Conservation (phyloP, 2,329 filamentous ascomycete genomes). For the Epichloe sp. region DNA sequence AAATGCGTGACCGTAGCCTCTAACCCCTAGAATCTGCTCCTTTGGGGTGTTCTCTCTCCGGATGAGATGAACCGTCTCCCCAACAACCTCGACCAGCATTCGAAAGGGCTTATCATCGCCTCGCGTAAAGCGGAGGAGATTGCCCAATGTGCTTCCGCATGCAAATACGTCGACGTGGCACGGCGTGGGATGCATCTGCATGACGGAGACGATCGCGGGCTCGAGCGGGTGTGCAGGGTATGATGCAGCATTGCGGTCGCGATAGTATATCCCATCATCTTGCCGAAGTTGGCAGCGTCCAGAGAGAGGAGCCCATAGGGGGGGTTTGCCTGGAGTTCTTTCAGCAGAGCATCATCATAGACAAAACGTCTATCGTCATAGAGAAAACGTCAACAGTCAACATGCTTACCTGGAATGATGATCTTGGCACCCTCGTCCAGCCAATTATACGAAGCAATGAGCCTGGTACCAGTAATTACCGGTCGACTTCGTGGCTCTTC, state of each 20-base stretch:
- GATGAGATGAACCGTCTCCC: slow-evolving; percentile 43
- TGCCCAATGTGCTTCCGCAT: slow-evolving; percentile 45
- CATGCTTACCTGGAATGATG: too few relatives aligned
- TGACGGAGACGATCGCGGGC: slow-evolving; percentile 30
- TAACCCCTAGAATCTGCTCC: slow-evolving; percentile 40
- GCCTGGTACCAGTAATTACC: too few relatives aligned
- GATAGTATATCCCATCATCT: slow-evolving; percentile 37
- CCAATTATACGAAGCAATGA: too few relatives aligned
- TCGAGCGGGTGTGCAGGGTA: slow-evolving; percentile 37
- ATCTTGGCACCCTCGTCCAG: too few relatives aligned
- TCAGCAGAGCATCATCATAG: too few relatives aligned
- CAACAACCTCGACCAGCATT: slow-evolving; percentile 39
- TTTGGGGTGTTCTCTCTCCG: slow-evolving; percentile 47
- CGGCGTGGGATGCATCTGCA: slow-evolving; percentile 10
- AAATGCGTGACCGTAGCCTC: slow-evolving; percentile 53
- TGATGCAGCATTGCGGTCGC: slow-evolving; percentile 39
- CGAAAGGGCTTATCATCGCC: slow-evolving; percentile 35
- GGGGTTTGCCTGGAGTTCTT: slow-evolving; percentile 33
- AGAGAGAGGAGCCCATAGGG: slow-evolving; percentile 33
- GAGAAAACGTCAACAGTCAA: too few relatives aligned
- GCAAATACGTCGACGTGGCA: slow-evolving; percentile 35
- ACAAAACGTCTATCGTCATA: too few relatives aligned
- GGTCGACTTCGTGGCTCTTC: too few relatives aligned
- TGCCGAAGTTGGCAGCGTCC: slow-evolving; percentile 20
- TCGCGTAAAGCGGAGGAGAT: slow-evolving; percentile 40